Conservation (phyloP, 805 yeast species). For the Isabelozyma rhagii region DNA sequence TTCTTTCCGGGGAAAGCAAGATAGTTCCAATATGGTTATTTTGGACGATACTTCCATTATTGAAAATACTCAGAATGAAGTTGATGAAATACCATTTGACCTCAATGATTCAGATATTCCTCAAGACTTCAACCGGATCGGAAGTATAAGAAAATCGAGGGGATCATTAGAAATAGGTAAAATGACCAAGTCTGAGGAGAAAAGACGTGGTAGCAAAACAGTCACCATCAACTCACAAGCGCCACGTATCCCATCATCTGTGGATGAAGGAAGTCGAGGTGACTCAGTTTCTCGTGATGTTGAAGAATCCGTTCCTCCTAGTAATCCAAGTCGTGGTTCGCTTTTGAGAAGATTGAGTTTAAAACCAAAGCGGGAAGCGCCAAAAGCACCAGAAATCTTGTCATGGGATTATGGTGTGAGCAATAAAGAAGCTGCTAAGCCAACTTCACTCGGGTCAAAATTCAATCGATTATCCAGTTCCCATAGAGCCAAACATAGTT, state of each 20-base stretch:
- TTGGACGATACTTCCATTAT: conserved; percentile 19
- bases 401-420: not conserved
- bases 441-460: no score
- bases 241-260: not conserved
- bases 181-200: not conserved
- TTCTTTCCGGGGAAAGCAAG: not conserved
- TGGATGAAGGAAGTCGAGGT: not conserved
- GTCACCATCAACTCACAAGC: not conserved
- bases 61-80: not conserved
- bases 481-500: no score
- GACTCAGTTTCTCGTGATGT: no score
- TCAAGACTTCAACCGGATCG: not conserved
- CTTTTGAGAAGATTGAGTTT: conserved; percentile 26
- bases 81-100: not conserved
- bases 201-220: not conserved
- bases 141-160: not conserved
- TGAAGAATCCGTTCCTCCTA: not conserved
- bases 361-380: conserved; percentile 39
- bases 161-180: conserved; percentile 2
- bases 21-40: conserved; percentile 12
- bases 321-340: conserved; percentile 6
- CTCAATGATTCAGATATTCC: not conserved
- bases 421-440: no score
- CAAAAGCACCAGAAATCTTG: conserved; percentile 26
- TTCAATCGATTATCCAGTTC: no score